Evolutionary conservation across 2,329 filamentous ascomycete genomes (phyloP), one percentile per base, ranked within the genome.

Genomic region (Leptographium procerum): DNA sequence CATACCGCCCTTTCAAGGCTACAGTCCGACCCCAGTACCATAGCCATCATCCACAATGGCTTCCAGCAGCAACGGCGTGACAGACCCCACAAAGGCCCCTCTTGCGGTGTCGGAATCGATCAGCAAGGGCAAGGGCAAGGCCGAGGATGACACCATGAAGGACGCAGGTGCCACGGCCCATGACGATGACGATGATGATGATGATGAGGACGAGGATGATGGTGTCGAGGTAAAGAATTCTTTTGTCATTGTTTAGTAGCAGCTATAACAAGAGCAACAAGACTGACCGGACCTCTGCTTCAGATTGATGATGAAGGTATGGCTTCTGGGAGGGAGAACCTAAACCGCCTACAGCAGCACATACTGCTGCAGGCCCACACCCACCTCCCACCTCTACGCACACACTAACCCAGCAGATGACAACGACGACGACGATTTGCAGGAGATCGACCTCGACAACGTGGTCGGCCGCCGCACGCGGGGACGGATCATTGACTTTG

Each of bases 391-490:
- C 4, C 26, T 36, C 24, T 34, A 33, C 51, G 26, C 4, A 50
- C 16, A 51, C 48, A 31, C 57, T 58, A n/a, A 47, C 50, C 24
- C 5, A 7, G 10, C 48, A 59, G 86, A 87, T 65, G 88, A 89
- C 57, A 87, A 88, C 51, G 89, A 91, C 58, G 86, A 88, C 60
- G 81, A 89, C 68, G 87, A 88, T 72, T 83, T 96, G 79, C 89
- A 95, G 70, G 91, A 92, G 75, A 96, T 99, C 71, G 89, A 95
- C 70, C 77, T 83, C 59, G 82, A 83, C 71, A 97, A 97, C 81
- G 95, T 97, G 71, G 85, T 97, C 69, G 86, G 86, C 63, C 83
- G 86, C 67, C 92, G 94, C 73, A 97, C 92, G 63, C 92, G 92
- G 69, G 91, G 91, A 69, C 89, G 89, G 73, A 81, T 85, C 69